Evolutionary conservation across 2,329 filamentous ascomycete genomes (phyloP).

Genomic region (Pseudogymnoascus sp.): DNA sequence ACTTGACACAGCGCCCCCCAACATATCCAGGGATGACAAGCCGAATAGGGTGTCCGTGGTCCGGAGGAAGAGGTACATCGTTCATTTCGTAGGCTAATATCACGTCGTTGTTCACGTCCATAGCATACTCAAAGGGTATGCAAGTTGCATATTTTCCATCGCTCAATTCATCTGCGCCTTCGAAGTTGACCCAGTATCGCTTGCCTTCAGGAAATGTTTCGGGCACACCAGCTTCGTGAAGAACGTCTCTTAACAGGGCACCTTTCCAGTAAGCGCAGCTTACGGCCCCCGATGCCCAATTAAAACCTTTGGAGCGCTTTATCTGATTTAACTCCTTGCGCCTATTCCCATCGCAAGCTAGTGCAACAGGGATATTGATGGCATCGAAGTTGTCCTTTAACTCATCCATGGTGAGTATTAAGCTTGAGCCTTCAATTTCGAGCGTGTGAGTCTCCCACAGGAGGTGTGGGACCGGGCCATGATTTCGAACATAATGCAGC

Average conservation of each 20-base stretch:
- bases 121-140: constrained; percentile 41
- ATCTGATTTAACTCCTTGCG: constrained; percentile 44
- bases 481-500: constrained; percentile 46
- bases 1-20: constrained; percentile 40
- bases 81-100: constrained; percentile 44
- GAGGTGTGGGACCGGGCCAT: constrained; percentile 42
- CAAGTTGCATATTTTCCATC: constrained; percentile 42
- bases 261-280: constrained; percentile 47
- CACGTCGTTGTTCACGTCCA: constrained; percentile 41
- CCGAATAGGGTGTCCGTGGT: constrained; percentile 40
- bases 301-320: constrained; percentile 39
- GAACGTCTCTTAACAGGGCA: constrained; percentile 37
- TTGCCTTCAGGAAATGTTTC: constrained; percentile 18
- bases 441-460: constrained; percentile 43
- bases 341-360: constrained; percentile 44
- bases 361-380: constrained; percentile 41
- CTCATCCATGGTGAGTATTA: constrained; percentile 36
- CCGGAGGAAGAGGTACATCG: constrained; percentile 33
- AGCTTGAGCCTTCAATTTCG: constrained; percentile 31
- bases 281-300: constrained; percentile 39
- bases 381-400: constrained; percentile 35
- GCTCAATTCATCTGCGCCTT: constrained; percentile 40
- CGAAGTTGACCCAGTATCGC: constrained; percentile 41
- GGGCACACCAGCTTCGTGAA: constrained; percentile 34
- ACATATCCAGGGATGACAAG: constrained; percentile 37